Percentiles rank a stretch among this genome's conserved stretches.
Conservation (phyloP, 73 alveolate genomes). For the Paramecium bursaria region DNA sequence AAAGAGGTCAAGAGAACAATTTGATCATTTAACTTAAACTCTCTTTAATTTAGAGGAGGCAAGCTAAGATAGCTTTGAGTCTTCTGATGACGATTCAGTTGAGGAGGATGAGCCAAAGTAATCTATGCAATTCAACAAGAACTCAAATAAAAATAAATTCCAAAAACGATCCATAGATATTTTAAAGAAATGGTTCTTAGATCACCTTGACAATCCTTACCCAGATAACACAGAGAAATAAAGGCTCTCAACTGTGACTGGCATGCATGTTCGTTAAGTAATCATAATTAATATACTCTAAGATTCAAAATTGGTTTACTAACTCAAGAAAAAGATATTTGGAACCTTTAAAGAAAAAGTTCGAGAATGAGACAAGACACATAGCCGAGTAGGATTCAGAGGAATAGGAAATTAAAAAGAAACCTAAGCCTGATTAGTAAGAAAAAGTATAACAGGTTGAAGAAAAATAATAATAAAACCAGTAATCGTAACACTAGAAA, state of each 20-base stretch:
- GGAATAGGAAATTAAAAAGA: not conserved
- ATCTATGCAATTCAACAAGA: slow-evolving; percentile 38
- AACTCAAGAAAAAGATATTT: slow-evolving; percentile 48
- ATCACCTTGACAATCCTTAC: slow-evolving; percentile 59
- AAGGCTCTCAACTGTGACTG: slow-evolving; percentile 30
- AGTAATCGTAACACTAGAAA: too few relatives aligned
- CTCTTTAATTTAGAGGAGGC: slow-evolving; percentile 44
- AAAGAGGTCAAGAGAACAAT: slow-evolving; percentile 30
- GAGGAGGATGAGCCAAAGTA: slow-evolving; percentile 27
- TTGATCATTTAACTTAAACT: slow-evolving; percentile 12
- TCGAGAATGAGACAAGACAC: not conserved
- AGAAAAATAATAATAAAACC: not conserved
- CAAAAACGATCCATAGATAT: slow-evolving; percentile 49
- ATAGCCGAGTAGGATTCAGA: not conserved
- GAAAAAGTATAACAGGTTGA: not conserved
- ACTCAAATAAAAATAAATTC: slow-evolving; percentile 42
- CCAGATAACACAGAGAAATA: slow-evolving; percentile 50
- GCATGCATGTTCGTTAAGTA: slow-evolving; percentile 60
- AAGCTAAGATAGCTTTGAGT: not conserved
- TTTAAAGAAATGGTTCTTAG: slow-evolving; percentile 52
- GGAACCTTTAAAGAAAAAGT: slow-evolving; percentile 50
- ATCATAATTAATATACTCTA: not conserved
- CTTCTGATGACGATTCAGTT: too few relatives aligned
- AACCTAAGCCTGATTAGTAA: not conserved
- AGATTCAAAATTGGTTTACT: slow-evolving; percentile 60